Evolutionary conservation across 1,284 basidiomycete genomes (phyloP), one percentile per base, ranked within the genome.

Genomic region (Vanrija humicola): DNA sequence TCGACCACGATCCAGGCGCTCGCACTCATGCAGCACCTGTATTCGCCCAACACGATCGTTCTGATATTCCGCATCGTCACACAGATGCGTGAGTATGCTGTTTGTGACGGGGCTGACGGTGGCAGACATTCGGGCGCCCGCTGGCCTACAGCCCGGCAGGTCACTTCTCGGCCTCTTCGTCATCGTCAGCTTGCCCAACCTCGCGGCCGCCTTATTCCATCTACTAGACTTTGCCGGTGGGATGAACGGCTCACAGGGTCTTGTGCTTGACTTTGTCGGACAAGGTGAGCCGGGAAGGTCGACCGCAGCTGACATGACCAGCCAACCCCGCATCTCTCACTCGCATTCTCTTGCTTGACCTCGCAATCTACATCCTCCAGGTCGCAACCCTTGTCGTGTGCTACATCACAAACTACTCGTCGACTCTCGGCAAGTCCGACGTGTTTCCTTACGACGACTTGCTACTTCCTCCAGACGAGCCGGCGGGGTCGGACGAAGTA

Each of bases 251-350:
- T 29, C 38, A 63, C 6, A 71, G 69, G 46, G 68, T 69, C 3
- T 15, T 74, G 34, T 76, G 19, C 59, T 76, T 29, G 74, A 76
- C 50, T 76, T 76, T 50, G 66, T 74, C 2, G 74, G 74, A 3
- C 69, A 74, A 50, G 57, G 73, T 74, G 55, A 50, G 69, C 67
- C 28, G 4, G 16, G 34, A 16, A 18, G 15, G 5, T 21, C 21
- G 18, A 19, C 46, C 46, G 8, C 18, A 18, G 15, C 50, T 48
- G 18, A 50, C 34, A 12, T 34, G 7, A 10, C 15, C 49, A 74
- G 74, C 64, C 2, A 63, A 66, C 34, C 61, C 66, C 1, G 64
- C 73, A 7, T 66, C 66, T 1, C 51, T 72, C 1, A 61, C 63
- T 1, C 62, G 70, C 10, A 59, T 76, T 6, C 55, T 76, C 1